Evolutionary conservation across 345 rosid species (phyloP), one percentile per base, ranked within the genome.

Genomic region (Eucalyptus leucophloia): DNA sequence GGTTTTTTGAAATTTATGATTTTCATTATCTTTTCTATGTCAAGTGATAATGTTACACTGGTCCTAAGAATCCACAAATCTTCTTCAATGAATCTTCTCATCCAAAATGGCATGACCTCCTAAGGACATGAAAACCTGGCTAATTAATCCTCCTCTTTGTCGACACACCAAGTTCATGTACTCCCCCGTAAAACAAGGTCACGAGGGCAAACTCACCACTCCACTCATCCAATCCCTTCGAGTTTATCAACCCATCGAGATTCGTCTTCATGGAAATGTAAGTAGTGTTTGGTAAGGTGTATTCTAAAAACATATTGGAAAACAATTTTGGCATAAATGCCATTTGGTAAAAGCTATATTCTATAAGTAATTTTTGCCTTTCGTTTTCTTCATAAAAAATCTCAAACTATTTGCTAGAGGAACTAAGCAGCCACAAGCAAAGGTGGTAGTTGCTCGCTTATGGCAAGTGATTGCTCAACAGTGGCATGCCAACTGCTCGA

Each of bases 371-470:
- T 56, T 56, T 56, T 56, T 56, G 13, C 62, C 7, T 56, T 24
- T 24, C 3, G 1, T 56, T 56, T 56, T 56, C 58, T 4, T 56
- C 13, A 24, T 56, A 56, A 56, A 56, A 56, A 56, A 56, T 56
- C 62, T 56, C 30, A 56, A 56, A 56, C 30, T 56, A 56, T 56
- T 56, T 56, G 12, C 0, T 24, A 2, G 30, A 24, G 62, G 30
- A 56, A 56, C 30, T 56, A 56, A 56, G 30, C 0, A 56, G 14
- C 62, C 62, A 56, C 1, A 13, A 11, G 13, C 7, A 3, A 56
- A 11, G 30, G 62, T 56, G 62, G 14, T 0, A 5, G 3, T 56
- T 56, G 30, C 62, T 56, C 0, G 62, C 28, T 1, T 9, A 1
- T 56, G 62, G 62, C 62, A 56, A 9, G 30, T 56, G 62, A 56